Conservation (phyloP, 371 early-diverging fungal genomes). For the Synchytrium microbalum region DNA sequence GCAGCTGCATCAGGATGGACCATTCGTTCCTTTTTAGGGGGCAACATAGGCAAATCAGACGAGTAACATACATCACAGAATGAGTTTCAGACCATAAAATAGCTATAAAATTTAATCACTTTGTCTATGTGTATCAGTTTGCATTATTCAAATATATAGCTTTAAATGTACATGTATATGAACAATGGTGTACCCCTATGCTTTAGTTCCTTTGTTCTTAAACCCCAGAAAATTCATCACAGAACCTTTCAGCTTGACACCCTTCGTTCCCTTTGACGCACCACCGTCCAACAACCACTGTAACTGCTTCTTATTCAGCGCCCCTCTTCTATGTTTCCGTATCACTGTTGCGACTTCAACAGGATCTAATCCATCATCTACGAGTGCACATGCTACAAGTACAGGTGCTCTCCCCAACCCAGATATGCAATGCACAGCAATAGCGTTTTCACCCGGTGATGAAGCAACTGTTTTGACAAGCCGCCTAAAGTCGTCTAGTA, state of each 20-base stretch:
- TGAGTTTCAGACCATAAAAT: no score
- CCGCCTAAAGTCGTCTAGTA: constrained; percentile 40
- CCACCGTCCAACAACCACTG: constrained; percentile 43
- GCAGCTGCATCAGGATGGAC: no score
- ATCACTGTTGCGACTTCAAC: constrained; percentile 56
- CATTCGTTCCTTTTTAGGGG: no score
- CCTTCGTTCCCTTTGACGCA: constrained; percentile 2
- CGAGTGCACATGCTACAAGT: constrained; percentile 51
- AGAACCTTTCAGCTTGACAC: neutral
- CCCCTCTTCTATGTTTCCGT: constrained; percentile 52
- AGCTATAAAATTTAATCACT: no score
- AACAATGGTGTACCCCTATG: no score
- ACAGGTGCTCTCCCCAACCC: constrained; percentile 71
- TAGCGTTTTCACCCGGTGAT: constrained; percentile 15
- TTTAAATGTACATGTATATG: no score
- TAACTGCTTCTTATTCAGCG: constrained; percentile 58
- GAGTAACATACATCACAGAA: no score
- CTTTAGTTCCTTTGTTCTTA: no score
- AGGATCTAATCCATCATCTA: constrained; percentile 63
- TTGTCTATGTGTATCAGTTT: no score
- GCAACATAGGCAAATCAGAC: no score
- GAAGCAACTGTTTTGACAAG: constrained; percentile 19
- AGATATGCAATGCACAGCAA: constrained; percentile 64
- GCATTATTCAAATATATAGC: no score
- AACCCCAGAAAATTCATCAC: no score